A percentile compares a stretch with the other conserved stretches of the same genome.
Conservation (phyloP, 345 rosid species). For the Triadica sebifera region DNA sequence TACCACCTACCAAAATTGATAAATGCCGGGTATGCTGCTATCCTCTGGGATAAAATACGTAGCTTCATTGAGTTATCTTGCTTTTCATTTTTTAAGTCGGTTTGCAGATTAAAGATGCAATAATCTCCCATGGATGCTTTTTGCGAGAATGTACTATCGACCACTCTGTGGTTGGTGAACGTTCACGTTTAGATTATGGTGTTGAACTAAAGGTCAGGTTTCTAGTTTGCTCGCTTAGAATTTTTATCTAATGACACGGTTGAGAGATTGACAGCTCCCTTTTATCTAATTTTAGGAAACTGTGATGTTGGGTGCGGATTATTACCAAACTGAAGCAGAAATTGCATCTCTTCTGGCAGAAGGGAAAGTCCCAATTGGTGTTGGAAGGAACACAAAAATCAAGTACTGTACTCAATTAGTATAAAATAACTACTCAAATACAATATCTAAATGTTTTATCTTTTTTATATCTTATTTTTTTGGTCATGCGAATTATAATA, state of each 20-base stretch:
- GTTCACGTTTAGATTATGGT: conserved; percentile 81
- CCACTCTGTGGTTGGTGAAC: conserved; percentile 86
- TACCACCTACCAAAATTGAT: conserved; percentile 87
- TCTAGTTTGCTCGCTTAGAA: not conserved
- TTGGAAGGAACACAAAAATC: conserved; percentile 78
- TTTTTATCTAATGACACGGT: not conserved
- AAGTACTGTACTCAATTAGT: conserved; percentile 30
- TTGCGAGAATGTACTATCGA: conserved; percentile 69
- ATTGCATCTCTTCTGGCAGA: conserved; percentile 83
- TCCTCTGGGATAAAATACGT: conserved; percentile 1
- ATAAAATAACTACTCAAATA: not conserved
- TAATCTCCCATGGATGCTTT: conserved; percentile 97
- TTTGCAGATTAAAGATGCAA: conserved; percentile 68
- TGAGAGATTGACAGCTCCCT: not conserved
- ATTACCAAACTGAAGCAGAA: conserved; percentile 88
- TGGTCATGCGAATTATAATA: not conserved
- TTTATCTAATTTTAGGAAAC: conserved; percentile 55
- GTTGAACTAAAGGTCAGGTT: conserved; percentile 75
- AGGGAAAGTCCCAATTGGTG: conserved; percentile 83
- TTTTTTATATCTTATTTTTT: not conserved
- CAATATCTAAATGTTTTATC: not conserved
- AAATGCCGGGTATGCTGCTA: conserved; percentile 59
- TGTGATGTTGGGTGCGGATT: conserved; percentile 86
- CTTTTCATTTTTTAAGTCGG: conserved; percentile 17
- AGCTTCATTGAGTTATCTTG: conserved; percentile 14